Base-by-base conservation (phyloP, 1,139 yeast genomes). In the Candida anutae region DNA sequence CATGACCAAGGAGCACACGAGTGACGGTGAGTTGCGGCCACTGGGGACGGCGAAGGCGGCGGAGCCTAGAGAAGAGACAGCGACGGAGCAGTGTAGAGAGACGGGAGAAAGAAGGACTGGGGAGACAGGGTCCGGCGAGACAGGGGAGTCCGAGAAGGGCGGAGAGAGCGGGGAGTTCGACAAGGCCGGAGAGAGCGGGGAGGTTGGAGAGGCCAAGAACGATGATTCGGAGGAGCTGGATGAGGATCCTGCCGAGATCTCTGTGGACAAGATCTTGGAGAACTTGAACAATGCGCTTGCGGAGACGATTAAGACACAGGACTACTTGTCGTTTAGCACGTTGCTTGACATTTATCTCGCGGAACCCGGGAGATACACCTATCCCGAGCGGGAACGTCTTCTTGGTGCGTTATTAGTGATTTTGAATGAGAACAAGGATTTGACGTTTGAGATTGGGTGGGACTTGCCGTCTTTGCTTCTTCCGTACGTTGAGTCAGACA, bases 391-490 rank as follows among this genome's bases (percentile, higher is more conserved):
- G 28, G 64, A 58, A 5, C 39, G 30, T 25, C 28, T 41, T 15
- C 45, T 78, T 30, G 46, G 45, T 2, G 48, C 55, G 10, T 45
- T 84, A 15, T 47, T 59, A 24, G 55, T 48, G 0, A 54, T 72
- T 1, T 49, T 84, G 19, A 46, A 55, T 18, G 48, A 47, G 1
- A 54, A 77, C 43, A 49, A 61, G 16, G 62, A 63, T n/a, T 51
- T 84, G 21, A 60, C 77, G 0, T 59, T 68, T 34, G 83, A 80
- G 40, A 72, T 84, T 33, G 94, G 94, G 2, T 87, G 96, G 96
- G 95, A 87, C 49, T 48, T 87, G 14, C 95, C 95, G 0, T 67
- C 62, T 18, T 46, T 82, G 24, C 43, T 87, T 13, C 46, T 83
- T 23, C 51, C 55, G 4, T 74, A 60, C 39, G 38, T 71, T 11